Base-by-base conservation (phyloP, 106 monocot genomes). In the Dioscorea alata region DNA sequence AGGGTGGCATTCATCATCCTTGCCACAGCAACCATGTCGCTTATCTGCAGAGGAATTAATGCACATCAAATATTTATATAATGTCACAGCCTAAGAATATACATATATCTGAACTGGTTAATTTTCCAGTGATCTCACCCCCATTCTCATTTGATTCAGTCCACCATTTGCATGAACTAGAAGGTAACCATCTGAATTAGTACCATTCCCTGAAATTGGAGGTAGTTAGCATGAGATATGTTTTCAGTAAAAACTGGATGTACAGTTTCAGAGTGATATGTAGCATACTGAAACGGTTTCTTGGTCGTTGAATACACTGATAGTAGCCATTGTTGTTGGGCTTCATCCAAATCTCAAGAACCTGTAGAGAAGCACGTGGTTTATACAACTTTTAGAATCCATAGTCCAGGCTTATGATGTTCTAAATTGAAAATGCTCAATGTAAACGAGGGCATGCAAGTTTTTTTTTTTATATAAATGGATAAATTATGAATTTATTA, bases 71-170 rank as follows among this genome's bases (percentile, higher is more conserved):
- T 61, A 31, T 15, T 32, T 31, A 2, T 14, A 15, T 14, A 56
- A 42, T 28, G 28, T 28, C 28, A 42, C 6, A 42, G 10, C 6
- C 6, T 8, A 42, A 42, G 42, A 42, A 42, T 42, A 10, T 3
- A 42, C 10, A 42, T 34, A n/a, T 34, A 7, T 42, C 42, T 42
- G 42, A 42, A 42, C 10, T 42, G 10, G 6, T 42, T 2, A 1
- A 42, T 42, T 42, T 42, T 42, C 9, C 42, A 42, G 42, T 42
- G 10, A 6, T 42, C 42, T 42, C 42, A 95, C 95, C 58, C 95
- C 95, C 57, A 76, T 80, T 66, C 86, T 85, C 95, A 95, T 95
- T 71, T 95, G 95, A 59, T 95, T 95, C 14, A 95, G 73, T 28
- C 95, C 95, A 23, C 95, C 95, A 72, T 95, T 95, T 16, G 95